Percentiles rank a stretch among this genome's conserved stretches.
These are phyloP conservation scores for Pseudonitzschia delicatissima DNA, from an alignment of 108 stramenopile genomes.

Conservation along the genomic window DNA sequence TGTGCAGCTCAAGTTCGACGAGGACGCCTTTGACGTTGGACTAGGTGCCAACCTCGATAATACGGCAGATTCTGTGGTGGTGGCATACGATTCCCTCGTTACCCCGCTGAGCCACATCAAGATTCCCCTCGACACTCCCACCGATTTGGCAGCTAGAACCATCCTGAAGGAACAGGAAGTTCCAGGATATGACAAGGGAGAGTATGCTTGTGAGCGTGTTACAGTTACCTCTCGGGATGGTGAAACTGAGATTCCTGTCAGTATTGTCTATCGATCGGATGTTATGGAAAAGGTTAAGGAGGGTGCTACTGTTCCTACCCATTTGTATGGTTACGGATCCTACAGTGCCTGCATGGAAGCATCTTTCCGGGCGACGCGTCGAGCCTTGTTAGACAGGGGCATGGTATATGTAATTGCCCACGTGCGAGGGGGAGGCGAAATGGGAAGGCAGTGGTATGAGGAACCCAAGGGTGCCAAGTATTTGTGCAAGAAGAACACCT, in stretches of 20 bases:
- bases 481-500: conserved; percentile 93
- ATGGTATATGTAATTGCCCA: conserved; percentile 90
- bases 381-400: conserved; percentile 83
- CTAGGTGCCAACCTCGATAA: conserved; percentile 62
- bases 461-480: conserved; percentile 91
- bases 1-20: conserved; percentile 61
- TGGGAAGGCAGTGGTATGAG: conserved; percentile 96
- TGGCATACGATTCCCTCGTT: conserved; percentile 81
- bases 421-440: conserved; percentile 95
- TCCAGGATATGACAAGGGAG: conserved; percentile 75
- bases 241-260: conserved; percentile 74
- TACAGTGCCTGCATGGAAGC: conserved; percentile 93
- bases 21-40: conserved; percentile 75
- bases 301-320: conserved; percentile 51
- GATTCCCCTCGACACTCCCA: conserved; percentile 45
- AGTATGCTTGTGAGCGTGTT: conserved; percentile 74
- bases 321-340: conserved; percentile 91
- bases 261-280: conserved; percentile 82
- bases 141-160: conserved; percentile 35
- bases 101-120: conserved; percentile 71
- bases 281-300: conserved; percentile 44
- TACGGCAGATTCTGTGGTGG: conserved; percentile 66
- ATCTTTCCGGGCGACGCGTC: conserved; percentile 48
- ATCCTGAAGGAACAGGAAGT: conserved; percentile 81
- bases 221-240: conserved; percentile 79